Conservation (phyloP, 2,329 filamentous ascomycete species). For the Alternaria sp. region DNA sequence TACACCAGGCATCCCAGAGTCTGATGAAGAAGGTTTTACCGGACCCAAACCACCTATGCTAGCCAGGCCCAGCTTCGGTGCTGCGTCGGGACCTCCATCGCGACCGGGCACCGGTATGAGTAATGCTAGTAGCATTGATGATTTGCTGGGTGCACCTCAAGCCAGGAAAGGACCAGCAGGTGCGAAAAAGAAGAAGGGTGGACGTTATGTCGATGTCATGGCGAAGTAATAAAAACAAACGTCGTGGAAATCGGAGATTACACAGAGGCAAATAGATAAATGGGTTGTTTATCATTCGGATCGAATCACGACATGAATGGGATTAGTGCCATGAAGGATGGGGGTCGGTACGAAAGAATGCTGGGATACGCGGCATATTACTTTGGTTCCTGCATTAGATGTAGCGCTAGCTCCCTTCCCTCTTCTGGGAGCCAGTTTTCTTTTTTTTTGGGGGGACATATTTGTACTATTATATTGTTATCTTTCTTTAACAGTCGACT, state of each 20-base stretch:
- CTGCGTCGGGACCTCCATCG: slow-evolving; percentile 44
- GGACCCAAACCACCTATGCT: slow-evolving; percentile 36
- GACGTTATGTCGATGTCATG: slow-evolving; percentile 89
- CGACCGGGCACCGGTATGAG: slow-evolving; percentile 80
- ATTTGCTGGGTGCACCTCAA: slow-evolving; percentile 79
- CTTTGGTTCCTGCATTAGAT: slow-evolving; percentile 8
- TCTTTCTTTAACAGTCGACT: not conserved
- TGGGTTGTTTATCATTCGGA: not conserved
- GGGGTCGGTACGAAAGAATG: not conserved
- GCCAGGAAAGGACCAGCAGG: slow-evolving; percentile 67
- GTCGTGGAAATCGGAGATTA: not conserved
- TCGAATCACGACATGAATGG: slow-evolving; percentile 4
- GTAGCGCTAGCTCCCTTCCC: slow-evolving; percentile 1
- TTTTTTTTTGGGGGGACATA: too few species aligned
- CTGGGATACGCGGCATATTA: not conserved
- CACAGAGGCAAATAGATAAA: not conserved
- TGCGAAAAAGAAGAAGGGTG: slow-evolving; percentile 76
- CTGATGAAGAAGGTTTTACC: slow-evolving; percentile 38
- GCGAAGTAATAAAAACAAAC: slow-evolving; percentile 4
- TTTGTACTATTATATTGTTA: slow-evolving; percentile 1
- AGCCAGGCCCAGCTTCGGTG: slow-evolving; percentile 36
- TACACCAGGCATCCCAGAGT: slow-evolving; percentile 45
- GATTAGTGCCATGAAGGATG: not conserved
- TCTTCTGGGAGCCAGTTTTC: not conserved
- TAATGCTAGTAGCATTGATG: slow-evolving; percentile 93